Base-by-base conservation (phyloP, 805 yeast species). In the Candida montana region DNA sequence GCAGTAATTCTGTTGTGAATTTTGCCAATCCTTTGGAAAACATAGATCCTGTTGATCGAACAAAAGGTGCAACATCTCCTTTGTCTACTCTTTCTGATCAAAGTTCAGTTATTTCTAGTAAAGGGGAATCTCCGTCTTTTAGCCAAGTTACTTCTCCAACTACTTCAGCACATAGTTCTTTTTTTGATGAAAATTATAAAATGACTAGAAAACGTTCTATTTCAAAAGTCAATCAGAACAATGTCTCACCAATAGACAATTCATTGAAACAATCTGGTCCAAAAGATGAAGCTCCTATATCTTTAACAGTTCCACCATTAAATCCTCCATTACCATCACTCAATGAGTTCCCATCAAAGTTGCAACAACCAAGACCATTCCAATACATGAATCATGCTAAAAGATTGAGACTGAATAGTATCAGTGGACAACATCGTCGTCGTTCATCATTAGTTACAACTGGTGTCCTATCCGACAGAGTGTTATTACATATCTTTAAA, bases 381-480 rank as follows among this genome's bases (percentile, higher is more conserved):
- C 76, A 72, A 37, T 79, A 79, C 52, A 65, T 77, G 53, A 71
- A 79, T 1, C 78, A 72, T 47, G 74, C 70, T 36, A 75, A 74
- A 47, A 64, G 87, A 53, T 53, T 75, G 37, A 63, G 79, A 46
- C 55, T 79, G 23, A 69, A 72, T 6, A 63, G 59, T 28, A 52
- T 77, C 17, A 62, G 68, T 29, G 69, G 71, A 4, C 61, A 73
- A 43, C 27, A 30, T 23, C 38, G 41, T 21, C 64, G 86, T 41
- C 63, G 80, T 40, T 77, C 86, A 0, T 79, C 86, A 0, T 64
- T 78, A 3, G 58, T 81, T 36, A 69, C 72, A 18, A 68, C 72
- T 35, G 79, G 83, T 5, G 75, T 79, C 2, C 61, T 83, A 26
- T 81, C 88, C 0, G 90, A 83, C 56, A 63, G 74, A 16, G 55